phyloP scores from a whole-genome alignment of 495 filamentous ascomycete genomes.

The Penicillium longicatenatum region DNA sequence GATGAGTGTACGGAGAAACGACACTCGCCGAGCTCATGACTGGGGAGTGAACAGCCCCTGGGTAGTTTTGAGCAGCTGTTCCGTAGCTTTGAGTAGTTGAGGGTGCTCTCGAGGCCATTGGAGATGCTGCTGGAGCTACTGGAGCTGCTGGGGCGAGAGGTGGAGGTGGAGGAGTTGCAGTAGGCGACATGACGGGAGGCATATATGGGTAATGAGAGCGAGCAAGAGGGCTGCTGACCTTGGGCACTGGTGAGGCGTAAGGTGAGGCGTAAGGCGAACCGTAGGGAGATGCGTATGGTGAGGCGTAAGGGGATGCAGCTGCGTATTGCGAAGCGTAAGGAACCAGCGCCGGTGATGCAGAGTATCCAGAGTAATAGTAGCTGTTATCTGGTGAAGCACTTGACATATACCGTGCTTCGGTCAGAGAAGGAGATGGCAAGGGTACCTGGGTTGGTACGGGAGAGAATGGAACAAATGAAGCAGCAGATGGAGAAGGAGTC shows the following conservation, averaged over 20 bases:
- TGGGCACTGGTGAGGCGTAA: constrained; percentile 38
- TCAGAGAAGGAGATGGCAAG: constrained; percentile 35
- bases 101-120: constrained; percentile 10
- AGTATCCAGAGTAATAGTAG: constrained; percentile 16
- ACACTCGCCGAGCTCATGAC: constrained; percentile 38
- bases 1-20: constrained; percentile 37
- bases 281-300: constrained; percentile 19
- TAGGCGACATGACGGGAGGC: constrained; percentile 44
- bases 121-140: neutral
- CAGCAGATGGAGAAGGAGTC: constrained; percentile 3
- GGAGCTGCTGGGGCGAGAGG: constrained; percentile 3
- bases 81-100: constrained; percentile 24
- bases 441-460: constrained; percentile 30
- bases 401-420: constrained; percentile 31
- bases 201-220: constrained; percentile 41
- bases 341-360: constrained; percentile 7
- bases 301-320: constrained; percentile 7
- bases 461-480: constrained; percentile 26
- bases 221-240: constrained; percentile 43
- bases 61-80: constrained; percentile 26
- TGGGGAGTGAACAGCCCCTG: constrained; percentile 39
- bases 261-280: constrained; percentile 25
- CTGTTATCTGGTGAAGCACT: constrained; percentile 20
- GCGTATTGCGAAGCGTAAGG: constrained; percentile 10
- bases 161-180: constrained; percentile 29